Evolutionary conservation across 1,139 yeast species (phyloP).

Genomic region (Debaryomycetaceae sp.): DNA sequence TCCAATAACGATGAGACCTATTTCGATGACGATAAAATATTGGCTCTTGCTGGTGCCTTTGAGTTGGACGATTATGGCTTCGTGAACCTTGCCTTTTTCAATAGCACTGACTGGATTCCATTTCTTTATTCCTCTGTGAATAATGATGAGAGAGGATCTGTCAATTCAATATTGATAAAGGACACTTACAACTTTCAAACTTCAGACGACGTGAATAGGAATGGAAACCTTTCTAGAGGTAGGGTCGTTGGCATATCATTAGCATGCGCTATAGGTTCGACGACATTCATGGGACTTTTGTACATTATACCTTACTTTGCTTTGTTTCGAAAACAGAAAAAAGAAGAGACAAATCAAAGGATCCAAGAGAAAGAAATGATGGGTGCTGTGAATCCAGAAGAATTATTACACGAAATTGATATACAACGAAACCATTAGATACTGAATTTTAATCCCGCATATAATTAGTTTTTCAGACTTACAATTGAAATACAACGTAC

Average conservation of each 20-base stretch:
- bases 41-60: conserved; percentile 65
- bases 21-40: conserved; percentile 42
- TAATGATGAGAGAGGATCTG: conserved; percentile 23
- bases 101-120: conserved; percentile 74
- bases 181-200: conserved; percentile 39
- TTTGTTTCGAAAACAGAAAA: conserved; percentile 40
- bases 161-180: conserved; percentile 32
- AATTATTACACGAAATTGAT: conserved; percentile 59
- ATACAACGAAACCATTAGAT: conserved; percentile 30
- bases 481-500: neutral
- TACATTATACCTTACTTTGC: conserved; percentile 56
- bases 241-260: conserved; percentile 84
- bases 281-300: conserved; percentile 59
- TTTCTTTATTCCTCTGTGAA: conserved; percentile 38
- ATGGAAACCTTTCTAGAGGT: conserved; percentile 44
- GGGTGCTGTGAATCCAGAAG: conserved; percentile 62
- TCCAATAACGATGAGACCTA: conserved; percentile 26
- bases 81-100: conserved; percentile 65
- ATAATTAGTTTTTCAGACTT: neutral
- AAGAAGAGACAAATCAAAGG: conserved; percentile 32
- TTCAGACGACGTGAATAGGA: conserved; percentile 27
- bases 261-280: conserved; percentile 84
- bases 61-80: conserved; percentile 51
- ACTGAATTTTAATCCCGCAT: neutral
- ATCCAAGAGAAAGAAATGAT: conserved; percentile 68